These are phyloP conservation scores for Aspergillus fischeri DNA, from an alignment of 2,329 filamentous ascomycete genomes.

Conservation along the genomic window DNA sequence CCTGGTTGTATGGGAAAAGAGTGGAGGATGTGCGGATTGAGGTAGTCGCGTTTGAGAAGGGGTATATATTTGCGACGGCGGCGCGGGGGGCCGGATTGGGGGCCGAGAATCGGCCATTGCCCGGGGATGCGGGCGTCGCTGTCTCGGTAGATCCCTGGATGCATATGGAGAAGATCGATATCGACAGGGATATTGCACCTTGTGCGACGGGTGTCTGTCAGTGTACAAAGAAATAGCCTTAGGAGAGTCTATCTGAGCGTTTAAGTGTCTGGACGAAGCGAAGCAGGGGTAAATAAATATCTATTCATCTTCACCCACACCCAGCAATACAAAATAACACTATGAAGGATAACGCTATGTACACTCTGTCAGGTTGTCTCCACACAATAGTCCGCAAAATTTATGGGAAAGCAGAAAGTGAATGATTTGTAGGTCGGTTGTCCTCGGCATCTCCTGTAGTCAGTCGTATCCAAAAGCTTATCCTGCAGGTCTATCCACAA, in stretches of 20 bases:
- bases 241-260: not conserved
- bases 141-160: slow-evolving; percentile 31
- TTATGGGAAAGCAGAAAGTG: not conserved
- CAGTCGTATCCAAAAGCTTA: not conserved
- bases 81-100: slow-evolving; percentile 38
- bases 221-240: slow-evolving; percentile 21
- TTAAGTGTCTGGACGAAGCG: not conserved
- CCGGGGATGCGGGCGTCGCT: not conserved
- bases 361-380: not conserved
- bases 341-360: not conserved
- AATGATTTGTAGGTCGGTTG: not conserved
- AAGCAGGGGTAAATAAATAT: not conserved
- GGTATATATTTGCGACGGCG: slow-evolving; percentile 58
- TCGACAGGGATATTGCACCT: slow-evolving; percentile 43
- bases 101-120: slow-evolving; percentile 4
- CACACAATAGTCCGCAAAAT: not conserved
- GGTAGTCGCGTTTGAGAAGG: slow-evolving; percentile 54
- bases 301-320: not conserved
- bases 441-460: not conserved
- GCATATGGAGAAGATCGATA: slow-evolving; percentile 41
- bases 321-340: not conserved
- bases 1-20: slow-evolving; percentile 45
- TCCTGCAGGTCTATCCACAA: not conserved
- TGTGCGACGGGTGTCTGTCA: slow-evolving; percentile 39
- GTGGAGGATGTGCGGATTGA: slow-evolving; percentile 54